These are phyloP conservation scores for Atkinsonella hypoxylon DNA, from an alignment of 2,329 filamentous ascomycete species.

Conservation along the genomic window DNA sequence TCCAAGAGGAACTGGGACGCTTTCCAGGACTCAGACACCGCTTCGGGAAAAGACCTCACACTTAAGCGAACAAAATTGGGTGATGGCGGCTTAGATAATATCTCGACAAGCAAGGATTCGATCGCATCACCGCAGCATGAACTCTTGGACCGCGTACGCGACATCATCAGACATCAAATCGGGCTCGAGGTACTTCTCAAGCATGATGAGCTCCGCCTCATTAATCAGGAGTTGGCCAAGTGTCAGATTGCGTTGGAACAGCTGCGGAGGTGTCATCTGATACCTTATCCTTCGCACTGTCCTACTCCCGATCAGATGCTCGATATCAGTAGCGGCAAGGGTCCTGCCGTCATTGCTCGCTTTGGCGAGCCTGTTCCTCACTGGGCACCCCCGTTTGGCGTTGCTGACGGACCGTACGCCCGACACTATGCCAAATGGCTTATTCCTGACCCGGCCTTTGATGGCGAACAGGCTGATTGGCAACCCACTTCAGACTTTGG, in stretches of 20 bases:
- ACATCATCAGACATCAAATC: conserved; percentile 74
- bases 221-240: conserved; percentile 93
- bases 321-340: conserved; percentile 62
- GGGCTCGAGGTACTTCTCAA: conserved; percentile 86
- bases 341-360: conserved; percentile 52
- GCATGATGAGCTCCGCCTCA: conserved; percentile 85
- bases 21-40: conserved; percentile 11
- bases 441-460: conserved; percentile 77
- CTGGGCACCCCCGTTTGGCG: conserved; percentile 81
- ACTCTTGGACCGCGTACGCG: conserved; percentile 43
- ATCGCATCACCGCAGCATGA: conserved; percentile 7
- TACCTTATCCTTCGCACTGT: conserved; percentile 70
- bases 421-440: conserved; percentile 95
- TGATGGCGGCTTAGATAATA: conserved; percentile 7
- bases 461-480: conserved; percentile 46
- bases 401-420: conserved; percentile 83
- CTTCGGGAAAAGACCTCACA: conserved; percentile 9
- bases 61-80: conserved; percentile 32
- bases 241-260: conserved; percentile 91
- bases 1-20: conserved; percentile 29
- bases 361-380: conserved; percentile 54
- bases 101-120: conserved; percentile 7
- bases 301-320: conserved; percentile 55
- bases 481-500: conserved; percentile 28
- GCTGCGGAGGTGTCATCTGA: conserved; percentile 79